These are phyloP conservation scores for Lentinula lateritia DNA, from an alignment of 768 basidiomycete species.

Conservation along the genomic window DNA sequence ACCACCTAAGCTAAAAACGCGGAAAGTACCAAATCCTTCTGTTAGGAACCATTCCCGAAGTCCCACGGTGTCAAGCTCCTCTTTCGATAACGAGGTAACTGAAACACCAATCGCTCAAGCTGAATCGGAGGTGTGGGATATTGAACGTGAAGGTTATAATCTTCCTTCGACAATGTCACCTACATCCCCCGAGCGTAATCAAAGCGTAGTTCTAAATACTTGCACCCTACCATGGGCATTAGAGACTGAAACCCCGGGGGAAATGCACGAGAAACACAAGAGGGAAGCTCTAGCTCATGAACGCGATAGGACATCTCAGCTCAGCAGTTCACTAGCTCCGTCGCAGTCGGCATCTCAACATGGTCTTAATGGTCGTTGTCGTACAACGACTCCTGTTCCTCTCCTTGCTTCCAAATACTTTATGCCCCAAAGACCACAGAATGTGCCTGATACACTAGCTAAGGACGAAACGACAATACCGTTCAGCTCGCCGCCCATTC, in stretches of 20 bases:
- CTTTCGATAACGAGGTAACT: not conserved
- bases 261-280: not conserved
- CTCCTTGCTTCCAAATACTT: constrained; percentile 16
- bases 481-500: not conserved
- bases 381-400: not conserved
- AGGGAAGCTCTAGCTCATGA: not conserved
- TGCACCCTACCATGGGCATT: not conserved
- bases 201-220: not conserved
- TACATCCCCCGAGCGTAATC: not conserved
- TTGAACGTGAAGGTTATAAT: constrained; percentile 35
- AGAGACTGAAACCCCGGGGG: not conserved
- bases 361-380: constrained; percentile 13
- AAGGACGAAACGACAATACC: not conserved
- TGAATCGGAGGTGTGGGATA: constrained; percentile 50
- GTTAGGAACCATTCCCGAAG: not conserved
- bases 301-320: not conserved
- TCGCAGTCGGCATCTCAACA: constrained; percentile 57
- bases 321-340: constrained; percentile 25
- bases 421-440: constrained; percentile 8
- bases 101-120: constrained; percentile 1
- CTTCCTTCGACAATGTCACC: constrained; percentile 17
- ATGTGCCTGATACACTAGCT: not conserved
- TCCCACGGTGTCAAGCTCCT: not conserved
- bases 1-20: not conserved
- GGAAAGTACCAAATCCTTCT: not conserved